phyloP scores from a whole-genome alignment of 192 early-diverging fungal genomes.

The Phlyctochytrium bullatum region DNA sequence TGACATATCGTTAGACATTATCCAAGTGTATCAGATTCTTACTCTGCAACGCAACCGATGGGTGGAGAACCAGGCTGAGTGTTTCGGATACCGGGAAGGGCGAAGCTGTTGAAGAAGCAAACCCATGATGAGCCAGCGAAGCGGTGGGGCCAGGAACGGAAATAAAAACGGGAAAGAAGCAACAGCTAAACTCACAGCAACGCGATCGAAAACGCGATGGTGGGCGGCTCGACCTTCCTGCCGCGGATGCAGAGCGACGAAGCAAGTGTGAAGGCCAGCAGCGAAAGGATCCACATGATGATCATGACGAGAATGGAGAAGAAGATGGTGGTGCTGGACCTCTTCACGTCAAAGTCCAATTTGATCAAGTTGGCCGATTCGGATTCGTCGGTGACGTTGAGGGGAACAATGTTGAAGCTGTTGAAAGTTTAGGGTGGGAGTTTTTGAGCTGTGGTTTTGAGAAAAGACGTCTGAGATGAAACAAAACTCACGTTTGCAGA shows the following conservation, averaged over 20 bases:
- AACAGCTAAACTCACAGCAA: conserved; percentile 4
- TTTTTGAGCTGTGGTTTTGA: too few relatives aligned
- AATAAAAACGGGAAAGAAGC: conserved; percentile 8
- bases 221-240: conserved; percentile 33
- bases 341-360: background rate
- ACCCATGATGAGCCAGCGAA: background rate
- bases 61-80: conserved; percentile 28
- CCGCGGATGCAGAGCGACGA: conserved; percentile 24
- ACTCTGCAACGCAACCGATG: conserved; percentile 22
- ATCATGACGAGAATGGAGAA: conserved; percentile 25
- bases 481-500: conserved; percentile 2
- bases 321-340: conserved; percentile 15
- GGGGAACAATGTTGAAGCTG: background rate
- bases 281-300: conserved; percentile 31
- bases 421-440: too few relatives aligned
- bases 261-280: conserved; percentile 16
- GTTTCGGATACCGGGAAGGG: conserved; percentile 28
- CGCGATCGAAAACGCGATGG: conserved; percentile 16
- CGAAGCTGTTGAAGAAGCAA: too few relatives aligned
- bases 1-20: conserved; percentile 19
- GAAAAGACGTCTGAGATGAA: too few relatives aligned
- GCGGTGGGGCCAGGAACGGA: background rate
- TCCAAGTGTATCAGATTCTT: too few relatives aligned
- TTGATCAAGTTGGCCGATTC: conserved; percentile 8
- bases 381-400: background rate